phyloP scores from a whole-genome alignment of 768 basidiomycete species.

The Dacryopinax primogenitus region DNA sequence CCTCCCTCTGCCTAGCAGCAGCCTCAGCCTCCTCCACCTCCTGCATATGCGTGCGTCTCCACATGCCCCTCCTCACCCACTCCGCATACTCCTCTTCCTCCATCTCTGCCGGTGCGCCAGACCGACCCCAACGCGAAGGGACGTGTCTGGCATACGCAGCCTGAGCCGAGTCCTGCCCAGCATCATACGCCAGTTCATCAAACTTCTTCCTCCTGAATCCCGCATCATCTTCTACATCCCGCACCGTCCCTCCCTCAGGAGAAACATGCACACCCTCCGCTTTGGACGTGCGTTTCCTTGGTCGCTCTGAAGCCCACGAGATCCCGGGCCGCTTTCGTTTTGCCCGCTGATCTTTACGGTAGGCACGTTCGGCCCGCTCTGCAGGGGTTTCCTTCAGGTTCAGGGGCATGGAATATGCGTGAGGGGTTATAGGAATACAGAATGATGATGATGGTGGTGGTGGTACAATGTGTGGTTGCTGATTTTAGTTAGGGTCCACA shows the following conservation, averaged over 20 bases:
- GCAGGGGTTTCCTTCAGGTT: slow-evolving; percentile 51
- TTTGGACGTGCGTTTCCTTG: slow-evolving; percentile 25
- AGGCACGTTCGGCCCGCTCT: slow-evolving; percentile 39
- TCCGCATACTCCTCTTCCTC: slow-evolving; percentile 81
- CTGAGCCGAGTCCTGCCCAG: slow-evolving; percentile 49
- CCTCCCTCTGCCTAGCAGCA: slow-evolving; percentile 21
- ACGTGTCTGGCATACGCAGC: slow-evolving; percentile 52
- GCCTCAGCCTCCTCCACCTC: slow-evolving; percentile 36
- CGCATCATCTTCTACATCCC: too few species aligned
- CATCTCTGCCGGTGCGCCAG: slow-evolving; percentile 35
- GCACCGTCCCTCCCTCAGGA: slow-evolving; percentile 38
- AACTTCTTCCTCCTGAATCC: slow-evolving; percentile 63
- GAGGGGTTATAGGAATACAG: too few species aligned
- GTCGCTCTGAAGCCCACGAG: slow-evolving; percentile 24
- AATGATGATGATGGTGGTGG: too few species aligned
- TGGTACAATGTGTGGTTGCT: too few species aligned
- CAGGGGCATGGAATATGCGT: slow-evolving; percentile 29
- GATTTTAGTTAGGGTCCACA: too few species aligned
- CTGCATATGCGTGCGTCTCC: slow-evolving; percentile 34
- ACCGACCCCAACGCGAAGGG: slow-evolving; percentile 60
- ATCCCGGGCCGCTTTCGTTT: slow-evolving; percentile 31
- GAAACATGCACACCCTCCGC: neutral
- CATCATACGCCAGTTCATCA: slow-evolving; percentile 60
- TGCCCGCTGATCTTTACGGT: slow-evolving; percentile 37
- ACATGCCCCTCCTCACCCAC: slow-evolving; percentile 79